Evolutionary conservation across 495 filamentous ascomycete genomes (phyloP), one percentile per base, ranked within the genome.

Genomic region (Penicillium flavigenum): DNA sequence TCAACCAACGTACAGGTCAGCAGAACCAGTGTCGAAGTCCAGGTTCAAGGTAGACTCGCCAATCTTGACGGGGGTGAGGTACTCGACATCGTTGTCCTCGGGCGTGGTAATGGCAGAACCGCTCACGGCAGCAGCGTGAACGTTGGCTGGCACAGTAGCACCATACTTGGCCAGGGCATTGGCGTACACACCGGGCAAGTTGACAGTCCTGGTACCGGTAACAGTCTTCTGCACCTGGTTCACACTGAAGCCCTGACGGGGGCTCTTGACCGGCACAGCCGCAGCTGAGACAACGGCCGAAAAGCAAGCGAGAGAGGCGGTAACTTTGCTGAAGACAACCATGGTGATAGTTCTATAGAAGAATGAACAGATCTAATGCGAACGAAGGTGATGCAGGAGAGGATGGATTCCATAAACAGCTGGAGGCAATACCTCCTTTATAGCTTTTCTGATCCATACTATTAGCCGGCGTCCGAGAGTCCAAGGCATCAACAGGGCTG

Each of bases 21-120:
- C 82, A 39, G 84, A 88, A 4, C 89, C 89, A 41, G 89, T 90
- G 66, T 92, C 89, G 63, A 91, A 80, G 66, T 90, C 85, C 55
- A 92, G 63, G 62, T 85, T 80, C 61, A 91, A 65, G 5, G 76
- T 81, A 51, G 84, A 82, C 12, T 73, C 72, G 56, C 89, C 89
- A 57, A 91, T 76, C 3, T 70, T 76, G 51, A 91, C 86, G 16
- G 87, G 86, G 26, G 79, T 81, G 58, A 91, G 66, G 60, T 89
- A 92, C 68, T 88, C 82, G 32, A 65, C 58, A 62, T 91, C 89
- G 61, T 81, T 69, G 12, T 64, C 42, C 64, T 83, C 74, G 0
- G 89, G 88, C 4, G 67, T 78, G 19, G 84, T 78, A 47, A 69
- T 63, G 32, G 75, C 84, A 50, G 72, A 73, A 49, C 78, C 80